Base-by-base conservation (phyloP, 2,329 filamentous ascomycete genomes). In the Akanthomyces uredinophilus region DNA sequence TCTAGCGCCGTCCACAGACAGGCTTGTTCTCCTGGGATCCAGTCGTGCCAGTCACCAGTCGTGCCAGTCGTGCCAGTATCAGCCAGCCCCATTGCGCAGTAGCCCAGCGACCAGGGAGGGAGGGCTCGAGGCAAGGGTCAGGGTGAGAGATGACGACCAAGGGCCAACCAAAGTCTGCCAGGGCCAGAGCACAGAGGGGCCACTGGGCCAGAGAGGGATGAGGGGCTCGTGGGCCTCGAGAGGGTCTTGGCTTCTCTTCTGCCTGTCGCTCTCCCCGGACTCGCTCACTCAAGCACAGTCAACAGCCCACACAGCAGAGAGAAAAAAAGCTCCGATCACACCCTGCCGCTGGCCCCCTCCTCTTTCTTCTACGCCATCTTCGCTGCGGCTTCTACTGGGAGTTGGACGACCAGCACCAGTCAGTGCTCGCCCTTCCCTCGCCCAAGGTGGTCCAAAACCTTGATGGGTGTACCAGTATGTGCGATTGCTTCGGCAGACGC, bases 271-370 rank as follows among this genome's bases (percentile, higher is more conserved):
- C 58, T 61, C 58, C 58, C 58, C 58, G 50, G 58, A 61, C 49
- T 60, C 10, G 35, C 24, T 20, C 16, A 27, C 16, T 37, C 20
- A 32, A 27, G n/a, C n/a, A n/a, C n/a, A n/a, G 14, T 16, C 14
- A 50, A n/a, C 56, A 43, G 24, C 20, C 46, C 37, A 59, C 32
- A 60, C 27, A 24, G 24, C 22, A 49, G 46, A 24, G 29, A 39
- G 32, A n/a, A 37, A 62, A 57, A 62, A 62, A 62, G 53, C 53
- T 62, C 60, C 60, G 60, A 62, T 62, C 53, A 46, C 53, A 56
- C 44, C 51, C 52, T 44, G 22, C 43, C 37, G 14, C 10, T 11
- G 8, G 16, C 24, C 32, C 27, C 16, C 24, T 43, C 47, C 27
- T 54, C 32, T 27, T 24, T 27, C 53, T 24, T 35, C 37, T 49